A percentile compares a stretch with the other conserved stretches of the same genome.
Conservation (phyloP, 345 rosid species). For the Arabis alpina region DNA sequence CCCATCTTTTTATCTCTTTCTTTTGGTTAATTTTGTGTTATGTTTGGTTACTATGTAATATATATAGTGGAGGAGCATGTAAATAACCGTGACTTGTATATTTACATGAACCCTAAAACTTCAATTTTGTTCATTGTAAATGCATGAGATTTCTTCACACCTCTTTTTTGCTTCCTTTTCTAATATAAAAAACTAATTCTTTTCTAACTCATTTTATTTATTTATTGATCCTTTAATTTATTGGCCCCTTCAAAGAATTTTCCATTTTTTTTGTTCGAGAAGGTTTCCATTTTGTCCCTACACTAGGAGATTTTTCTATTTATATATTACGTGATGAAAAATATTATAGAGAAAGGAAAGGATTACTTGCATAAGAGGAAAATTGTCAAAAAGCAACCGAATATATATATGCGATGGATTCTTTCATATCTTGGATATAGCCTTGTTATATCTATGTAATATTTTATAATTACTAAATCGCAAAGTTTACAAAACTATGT, state of each 20-base stretch:
- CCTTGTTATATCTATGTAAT: too few species aligned
- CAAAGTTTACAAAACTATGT: neutral
- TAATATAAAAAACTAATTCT: too few species aligned
- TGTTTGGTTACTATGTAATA: neutral
- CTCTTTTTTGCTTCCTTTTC: neutral
- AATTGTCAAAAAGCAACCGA: neutral
- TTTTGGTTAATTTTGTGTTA: neutral
- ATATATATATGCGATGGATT: neutral
- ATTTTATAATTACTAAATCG: neutral
- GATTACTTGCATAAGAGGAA: slow-evolving; percentile 29
- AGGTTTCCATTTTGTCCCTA: neutral
- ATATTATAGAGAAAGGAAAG: slow-evolving; percentile 19
- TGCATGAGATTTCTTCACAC: slow-evolving; percentile 28
- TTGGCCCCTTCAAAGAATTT: slow-evolving; percentile 1
- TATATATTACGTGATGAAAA: neutral
- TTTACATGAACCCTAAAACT: slow-evolving; percentile 27
- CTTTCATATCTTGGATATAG: neutral
- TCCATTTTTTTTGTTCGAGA: neutral
- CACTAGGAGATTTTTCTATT: neutral
- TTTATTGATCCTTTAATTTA: neutral
- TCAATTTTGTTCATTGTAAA: slow-evolving; percentile 20
- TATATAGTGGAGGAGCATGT: slow-evolving; percentile 28
- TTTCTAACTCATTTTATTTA: neutral
- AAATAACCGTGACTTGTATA: slow-evolving; percentile 1
- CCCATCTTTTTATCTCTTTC: neutral